Evolutionary conservation across 805 yeast genomes (phyloP).

Genomic region (Zygotorulaspora danielsina): DNA sequence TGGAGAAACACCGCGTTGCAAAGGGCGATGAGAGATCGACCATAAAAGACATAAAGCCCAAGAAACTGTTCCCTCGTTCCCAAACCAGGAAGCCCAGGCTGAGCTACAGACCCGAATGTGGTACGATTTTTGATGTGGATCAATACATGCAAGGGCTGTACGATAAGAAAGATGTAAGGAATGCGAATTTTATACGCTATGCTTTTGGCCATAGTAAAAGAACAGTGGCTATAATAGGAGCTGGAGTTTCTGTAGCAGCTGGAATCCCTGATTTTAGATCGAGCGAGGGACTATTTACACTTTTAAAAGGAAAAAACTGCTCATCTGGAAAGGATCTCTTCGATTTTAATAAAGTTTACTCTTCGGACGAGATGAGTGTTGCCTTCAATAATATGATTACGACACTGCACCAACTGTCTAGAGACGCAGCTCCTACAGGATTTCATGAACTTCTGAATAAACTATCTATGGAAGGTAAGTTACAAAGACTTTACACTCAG

Average conservation of each 20-base stretch:
- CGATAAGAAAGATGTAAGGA: conserved; percentile 10
- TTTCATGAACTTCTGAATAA: conserved; percentile 65
- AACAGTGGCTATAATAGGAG: conserved; percentile 72
- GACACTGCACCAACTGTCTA: conserved; percentile 52
- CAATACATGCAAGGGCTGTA: conserved; percentile 17
- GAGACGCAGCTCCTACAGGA: conserved; percentile 59
- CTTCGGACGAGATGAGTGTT: conserved; percentile 54
- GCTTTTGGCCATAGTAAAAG: conserved; percentile 52
- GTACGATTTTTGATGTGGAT: conserved; percentile 42
- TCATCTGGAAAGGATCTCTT: conserved; percentile 64
- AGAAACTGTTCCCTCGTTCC: conserved; percentile 18
- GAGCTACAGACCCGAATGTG: conserved; percentile 44
- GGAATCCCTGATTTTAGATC: conserved; percentile 90
- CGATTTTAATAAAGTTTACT: conserved; percentile 66
- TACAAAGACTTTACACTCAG: conserved; percentile 77
- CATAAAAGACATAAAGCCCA: conserved; percentile 18
- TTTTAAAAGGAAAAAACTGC: conserved; percentile 41
- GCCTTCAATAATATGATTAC: conserved; percentile 73
- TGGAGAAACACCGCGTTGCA: conserved; percentile 12
- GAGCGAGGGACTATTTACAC: conserved; percentile 67
- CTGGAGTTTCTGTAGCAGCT: conserved; percentile 85
- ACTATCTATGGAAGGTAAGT: conserved; percentile 57
- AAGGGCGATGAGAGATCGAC: background rate
- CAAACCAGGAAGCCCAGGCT: conserved; percentile 42
- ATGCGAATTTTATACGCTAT: conserved; percentile 48